Evolutionary conservation across 768 basidiomycete species (phyloP), one percentile per base, ranked within the genome.

Genomic region (Lactarius psammicola): DNA sequence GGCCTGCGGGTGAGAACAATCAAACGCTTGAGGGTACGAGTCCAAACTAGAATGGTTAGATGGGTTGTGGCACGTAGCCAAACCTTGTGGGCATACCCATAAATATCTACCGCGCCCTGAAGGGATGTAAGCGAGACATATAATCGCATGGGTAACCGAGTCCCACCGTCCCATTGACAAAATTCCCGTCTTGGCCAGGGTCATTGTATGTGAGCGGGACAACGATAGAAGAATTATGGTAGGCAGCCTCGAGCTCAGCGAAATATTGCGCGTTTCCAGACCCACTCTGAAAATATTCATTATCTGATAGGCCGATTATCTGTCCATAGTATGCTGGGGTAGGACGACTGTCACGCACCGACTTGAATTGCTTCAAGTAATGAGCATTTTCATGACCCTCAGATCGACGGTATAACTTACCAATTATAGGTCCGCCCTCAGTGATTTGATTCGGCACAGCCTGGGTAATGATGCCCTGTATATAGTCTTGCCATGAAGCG

Each of bases 191-290:
- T 74, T 81, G 71, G 2, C 82, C 82, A 0, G 87, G 83, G 70
- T 92, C 90, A 62, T 92, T 92, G 75, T 87, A 89, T 0, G 89
- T 90, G 65, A 90, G 74, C 40, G 87, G 89, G 36, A 91, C 86
- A 18, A 84, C 84, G 53, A 91, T 86, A 13, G 78, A 75, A 1
- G 85, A 85, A 44, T 78, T 73, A 44, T 77, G 80, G 72, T 87
- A 88, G 9, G 78, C 82, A 7, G 73, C 75, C 72, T 89, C 81
- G 2, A 92, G 80, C 42, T 89, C 80, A 3, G 70, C 80, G 59
- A 91, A 91, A 73, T 91, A 90, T 68, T 83, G 80, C 68, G 81
- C 71, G 44, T 72, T 72, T 31, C 78, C 72, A 10, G 75, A 75
- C 15, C 74, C 74, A 46, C 70, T 80, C 66, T 90, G 87, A 4